These are phyloP conservation scores for Penicillium sp. DNA, from an alignment of 2,329 filamentous ascomycete genomes.

Conservation along the genomic window DNA sequence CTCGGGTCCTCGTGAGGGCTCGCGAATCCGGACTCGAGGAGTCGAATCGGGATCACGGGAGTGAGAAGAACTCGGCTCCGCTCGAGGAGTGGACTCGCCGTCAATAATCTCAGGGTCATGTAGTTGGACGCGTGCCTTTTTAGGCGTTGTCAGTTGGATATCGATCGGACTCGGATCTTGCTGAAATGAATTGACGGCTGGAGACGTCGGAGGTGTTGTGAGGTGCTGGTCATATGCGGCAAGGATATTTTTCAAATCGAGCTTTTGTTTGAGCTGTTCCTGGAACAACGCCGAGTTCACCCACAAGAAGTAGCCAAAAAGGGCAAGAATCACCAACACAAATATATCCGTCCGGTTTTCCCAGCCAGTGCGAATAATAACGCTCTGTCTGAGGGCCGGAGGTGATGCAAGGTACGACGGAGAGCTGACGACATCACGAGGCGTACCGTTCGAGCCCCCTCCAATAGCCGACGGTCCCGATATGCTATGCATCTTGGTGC, in stretches of 20 bases:
- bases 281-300: constrained; percentile 40
- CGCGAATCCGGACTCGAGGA: constrained; percentile 38
- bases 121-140: constrained; percentile 7
- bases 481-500: constrained; percentile 43
- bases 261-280: constrained; percentile 40
- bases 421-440: constrained; percentile 31
- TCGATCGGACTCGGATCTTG: constrained; percentile 22
- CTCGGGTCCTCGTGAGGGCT: constrained; percentile 32
- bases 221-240: constrained; percentile 34
- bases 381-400: constrained; percentile 38
- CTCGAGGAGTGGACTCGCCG: constrained; percentile 28
- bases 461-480: constrained; percentile 33
- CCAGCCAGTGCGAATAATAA: constrained; percentile 44
- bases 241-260: constrained; percentile 44
- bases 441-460: constrained; percentile 36
- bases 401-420: constrained; percentile 36
- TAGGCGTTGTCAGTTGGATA: constrained; percentile 8
- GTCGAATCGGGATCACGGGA: constrained; percentile 21
- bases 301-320: constrained; percentile 41
- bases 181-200: constrained; percentile 30
- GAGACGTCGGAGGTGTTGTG: constrained; percentile 37
- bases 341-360: constrained; percentile 44
- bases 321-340: constrained; percentile 36
- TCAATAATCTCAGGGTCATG: constrained; percentile 32
- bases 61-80: constrained; percentile 18